Evolutionary conservation across 2,329 filamentous ascomycete species (phyloP).

Genomic region (Bimuria novae-zelandiae): DNA sequence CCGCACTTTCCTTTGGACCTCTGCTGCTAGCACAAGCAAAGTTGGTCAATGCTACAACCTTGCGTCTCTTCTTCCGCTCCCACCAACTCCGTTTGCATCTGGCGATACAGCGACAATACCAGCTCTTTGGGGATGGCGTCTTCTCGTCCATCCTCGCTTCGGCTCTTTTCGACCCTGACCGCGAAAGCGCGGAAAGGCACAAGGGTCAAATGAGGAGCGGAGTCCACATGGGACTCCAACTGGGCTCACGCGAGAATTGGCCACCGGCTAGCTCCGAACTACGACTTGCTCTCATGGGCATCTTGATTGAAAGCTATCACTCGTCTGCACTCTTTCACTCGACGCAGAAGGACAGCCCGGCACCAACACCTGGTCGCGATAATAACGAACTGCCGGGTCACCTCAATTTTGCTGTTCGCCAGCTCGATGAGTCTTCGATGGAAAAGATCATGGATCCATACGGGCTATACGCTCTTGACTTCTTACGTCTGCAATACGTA

Average conservation of each 20-base stretch:
- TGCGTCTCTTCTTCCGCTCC: constrained; percentile 75
- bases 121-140: constrained; percentile 81
- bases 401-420: constrained; percentile 74
- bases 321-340: constrained; percentile 41
- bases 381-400: constrained; percentile 49
- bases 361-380: constrained; percentile 10
- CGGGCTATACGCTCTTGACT: constrained; percentile 88
- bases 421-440: constrained; percentile 74
- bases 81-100: constrained; percentile 76
- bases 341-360: constrained; percentile 13
- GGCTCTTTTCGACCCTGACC: constrained; percentile 81
- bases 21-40: constrained; percentile 74
- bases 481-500: constrained; percentile 84
- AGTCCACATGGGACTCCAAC: constrained; percentile 77
- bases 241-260: constrained; percentile 84
- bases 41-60: constrained; percentile 75
- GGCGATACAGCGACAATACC: constrained; percentile 75
- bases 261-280: constrained; percentile 93
- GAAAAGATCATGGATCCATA: constrained; percentile 81
- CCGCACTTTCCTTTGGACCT: constrained; percentile 75
- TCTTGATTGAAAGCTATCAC: constrained; percentile 76
- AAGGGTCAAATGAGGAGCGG: constrained; percentile 67
- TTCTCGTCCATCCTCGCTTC: constrained; percentile 81
- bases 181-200: constrained; percentile 76
- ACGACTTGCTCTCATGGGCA: constrained; percentile 83